phyloP scores from a whole-genome alignment of 768 basidiomycete species.

The Hericium alpestre region DNA sequence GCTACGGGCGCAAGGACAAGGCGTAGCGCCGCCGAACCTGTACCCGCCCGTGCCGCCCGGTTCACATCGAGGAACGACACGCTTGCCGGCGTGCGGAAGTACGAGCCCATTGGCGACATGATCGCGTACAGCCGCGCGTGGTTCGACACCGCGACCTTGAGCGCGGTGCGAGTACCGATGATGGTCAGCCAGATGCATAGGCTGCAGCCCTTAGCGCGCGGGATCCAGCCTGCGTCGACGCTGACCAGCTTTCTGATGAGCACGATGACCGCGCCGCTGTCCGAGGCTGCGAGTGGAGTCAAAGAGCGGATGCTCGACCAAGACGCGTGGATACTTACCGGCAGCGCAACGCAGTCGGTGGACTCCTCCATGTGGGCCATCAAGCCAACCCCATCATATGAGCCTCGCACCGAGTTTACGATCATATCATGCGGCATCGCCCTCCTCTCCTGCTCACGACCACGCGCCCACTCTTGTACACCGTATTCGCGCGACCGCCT shows the following conservation, averaged over 20 bases:
- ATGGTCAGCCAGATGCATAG: slow-evolving; percentile 82
- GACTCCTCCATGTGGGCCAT: slow-evolving; percentile 73
- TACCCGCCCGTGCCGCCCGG: slow-evolving; percentile 42
- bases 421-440: too few species aligned
- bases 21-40: slow-evolving; percentile 34
- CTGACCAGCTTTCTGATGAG: slow-evolving; percentile 57
- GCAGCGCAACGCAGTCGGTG: slow-evolving; percentile 61
- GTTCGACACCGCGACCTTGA: slow-evolving; percentile 65
- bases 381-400: slow-evolving; percentile 33
- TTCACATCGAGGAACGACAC: slow-evolving; percentile 35
- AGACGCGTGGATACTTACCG: slow-evolving; percentile 30
- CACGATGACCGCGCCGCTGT: slow-evolving; percentile 37
- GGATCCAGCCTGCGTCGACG: slow-evolving; percentile 78
- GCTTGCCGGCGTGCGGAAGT: slow-evolving; percentile 23
- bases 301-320: not conserved
- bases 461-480: too few species aligned
- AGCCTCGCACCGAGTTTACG: slow-evolving; percentile 73
- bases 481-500: too few species aligned
- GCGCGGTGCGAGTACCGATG: slow-evolving; percentile 36
- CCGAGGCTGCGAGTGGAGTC: slow-evolving; percentile 24
- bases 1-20: slow-evolving; percentile 28
- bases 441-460: too few species aligned
- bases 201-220: slow-evolving; percentile 57
- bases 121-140: slow-evolving; percentile 84
- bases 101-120: slow-evolving; percentile 49